These are phyloP conservation scores for Nicotiana knightiana DNA, from an alignment of 257 asterid genomes.

Conservation along the genomic window DNA sequence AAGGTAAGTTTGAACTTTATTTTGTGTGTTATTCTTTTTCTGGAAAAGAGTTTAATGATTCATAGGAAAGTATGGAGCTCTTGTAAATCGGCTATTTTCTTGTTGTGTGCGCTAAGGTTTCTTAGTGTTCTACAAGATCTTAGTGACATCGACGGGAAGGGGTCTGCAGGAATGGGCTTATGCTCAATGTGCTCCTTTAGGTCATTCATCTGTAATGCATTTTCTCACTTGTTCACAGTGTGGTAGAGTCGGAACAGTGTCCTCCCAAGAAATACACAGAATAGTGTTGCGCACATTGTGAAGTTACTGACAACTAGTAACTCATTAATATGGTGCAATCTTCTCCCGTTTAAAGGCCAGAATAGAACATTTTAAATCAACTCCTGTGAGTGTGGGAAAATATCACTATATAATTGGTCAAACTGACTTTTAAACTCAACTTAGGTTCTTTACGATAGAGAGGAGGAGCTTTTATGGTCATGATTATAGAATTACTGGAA, in stretches of 20 bases:
- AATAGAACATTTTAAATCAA: neutral
- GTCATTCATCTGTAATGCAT: neutral
- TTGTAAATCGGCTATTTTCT: neutral
- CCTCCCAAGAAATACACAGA: neutral
- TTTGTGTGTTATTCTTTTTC: neutral
- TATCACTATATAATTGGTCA: neutral
- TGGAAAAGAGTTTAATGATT: neutral
- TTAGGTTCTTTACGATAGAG: neutral
- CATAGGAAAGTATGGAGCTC: neutral
- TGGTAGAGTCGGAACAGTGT: constrained; percentile 5
- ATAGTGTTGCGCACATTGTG: neutral
- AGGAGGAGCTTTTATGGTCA: neutral
- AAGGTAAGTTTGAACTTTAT: constrained; percentile 44
- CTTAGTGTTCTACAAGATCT: neutral
- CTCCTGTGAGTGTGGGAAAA: neutral
- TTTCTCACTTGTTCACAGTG: neutral
- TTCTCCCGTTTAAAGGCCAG: neutral
- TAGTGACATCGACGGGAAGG: neutral
- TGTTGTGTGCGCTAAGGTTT: neutral
- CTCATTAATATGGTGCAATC: neutral
- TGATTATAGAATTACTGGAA: neutral
- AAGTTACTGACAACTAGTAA: neutral
- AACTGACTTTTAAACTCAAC: neutral
- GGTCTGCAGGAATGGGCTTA: neutral
- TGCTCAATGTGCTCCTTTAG: constrained; percentile 1